Evolutionary conservation across 768 basidiomycete species (phyloP).

Genomic region (Lactifluus pinguis): DNA sequence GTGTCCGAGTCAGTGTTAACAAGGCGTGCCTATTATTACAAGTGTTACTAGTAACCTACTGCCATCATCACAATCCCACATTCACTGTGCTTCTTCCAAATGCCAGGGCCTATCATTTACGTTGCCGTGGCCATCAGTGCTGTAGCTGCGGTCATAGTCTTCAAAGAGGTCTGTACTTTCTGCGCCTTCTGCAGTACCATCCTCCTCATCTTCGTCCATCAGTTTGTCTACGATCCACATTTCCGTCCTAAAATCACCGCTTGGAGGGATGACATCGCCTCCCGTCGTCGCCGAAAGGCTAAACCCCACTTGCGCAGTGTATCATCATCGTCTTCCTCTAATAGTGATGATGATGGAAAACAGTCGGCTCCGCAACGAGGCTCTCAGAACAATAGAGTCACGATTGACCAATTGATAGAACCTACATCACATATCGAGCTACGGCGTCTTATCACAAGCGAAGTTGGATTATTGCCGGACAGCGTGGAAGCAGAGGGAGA

Average conservation of each 20-base stretch:
- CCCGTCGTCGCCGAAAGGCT: conserved; percentile 6
- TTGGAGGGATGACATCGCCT: conserved; percentile 9
- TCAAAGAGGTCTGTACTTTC: conserved; percentile 15
- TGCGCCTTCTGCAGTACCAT: neutral
- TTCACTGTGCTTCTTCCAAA: neutral
- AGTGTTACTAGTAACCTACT: too few species aligned
- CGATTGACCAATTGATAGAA: neutral
- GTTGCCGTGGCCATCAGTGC: conserved; percentile 16
- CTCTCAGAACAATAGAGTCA: neutral
- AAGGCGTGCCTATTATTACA: too few species aligned
- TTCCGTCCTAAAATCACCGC: conserved; percentile 10
- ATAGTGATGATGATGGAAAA: neutral
- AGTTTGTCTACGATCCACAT: conserved; percentile 19
- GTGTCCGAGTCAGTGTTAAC: too few species aligned
- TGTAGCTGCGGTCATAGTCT: conserved; percentile 10
- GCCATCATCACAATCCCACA: neutral
- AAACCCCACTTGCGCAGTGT: neutral
- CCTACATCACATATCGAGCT: conserved; percentile 11
- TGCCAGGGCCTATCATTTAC: conserved; percentile 18
- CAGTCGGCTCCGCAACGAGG: neutral
- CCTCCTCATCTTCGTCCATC: neutral
- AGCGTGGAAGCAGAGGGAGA: conserved; percentile 5
- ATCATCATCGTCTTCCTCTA: neutral
- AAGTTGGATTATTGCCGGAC: conserved; percentile 9
- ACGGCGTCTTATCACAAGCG: conserved; percentile 8